phyloP scores from a whole-genome alignment of 495 filamentous ascomycete species.

The Copromyces sp. region DNA sequence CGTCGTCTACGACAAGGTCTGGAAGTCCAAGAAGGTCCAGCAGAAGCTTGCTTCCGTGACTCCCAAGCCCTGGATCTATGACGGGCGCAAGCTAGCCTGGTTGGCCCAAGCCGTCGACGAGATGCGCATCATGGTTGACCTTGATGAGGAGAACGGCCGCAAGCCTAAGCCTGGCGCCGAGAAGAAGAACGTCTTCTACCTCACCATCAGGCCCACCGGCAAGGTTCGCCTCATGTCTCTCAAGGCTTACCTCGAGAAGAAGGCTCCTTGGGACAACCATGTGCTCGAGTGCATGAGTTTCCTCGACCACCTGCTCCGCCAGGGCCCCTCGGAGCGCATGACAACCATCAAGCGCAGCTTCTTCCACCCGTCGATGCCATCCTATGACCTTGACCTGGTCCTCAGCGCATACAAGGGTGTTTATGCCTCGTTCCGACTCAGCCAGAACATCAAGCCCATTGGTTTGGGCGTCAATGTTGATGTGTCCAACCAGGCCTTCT shows the following conservation, averaged over 20 bases:
- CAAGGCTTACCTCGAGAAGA: conserved; percentile 50
- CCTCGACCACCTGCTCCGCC: conserved; percentile 78
- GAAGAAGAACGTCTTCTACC: conserved; percentile 40
- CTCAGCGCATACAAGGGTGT: neutral
- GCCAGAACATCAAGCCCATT: conserved; percentile 74
- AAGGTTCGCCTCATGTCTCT: conserved; percentile 55
- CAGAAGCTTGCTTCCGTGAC: conserved; percentile 28
- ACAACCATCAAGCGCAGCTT: conserved; percentile 67
- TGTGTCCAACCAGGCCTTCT: conserved; percentile 70
- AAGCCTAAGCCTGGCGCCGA: conserved; percentile 17
- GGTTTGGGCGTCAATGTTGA: conserved; percentile 74
- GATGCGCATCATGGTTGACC: conserved; percentile 46
- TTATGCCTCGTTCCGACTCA: conserved; percentile 4
- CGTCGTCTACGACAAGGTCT: conserved; percentile 56
- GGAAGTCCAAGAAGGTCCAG: conserved; percentile 53
- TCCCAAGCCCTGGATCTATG: conserved; percentile 51
- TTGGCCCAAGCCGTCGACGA: conserved; percentile 30
- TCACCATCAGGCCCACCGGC: conserved; percentile 50
- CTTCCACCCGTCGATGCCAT: conserved; percentile 43
- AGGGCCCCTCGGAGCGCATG: conserved; percentile 54
- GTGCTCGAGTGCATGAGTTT: conserved; percentile 80
- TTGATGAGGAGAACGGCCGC: conserved; percentile 49
- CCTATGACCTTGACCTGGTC: neutral
- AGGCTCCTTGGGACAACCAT: conserved; percentile 45
- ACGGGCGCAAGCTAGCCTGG: conserved; percentile 74